Conservation (phyloP, 2,329 filamentous ascomycete species). For the Colletotrichum falcatum region DNA sequence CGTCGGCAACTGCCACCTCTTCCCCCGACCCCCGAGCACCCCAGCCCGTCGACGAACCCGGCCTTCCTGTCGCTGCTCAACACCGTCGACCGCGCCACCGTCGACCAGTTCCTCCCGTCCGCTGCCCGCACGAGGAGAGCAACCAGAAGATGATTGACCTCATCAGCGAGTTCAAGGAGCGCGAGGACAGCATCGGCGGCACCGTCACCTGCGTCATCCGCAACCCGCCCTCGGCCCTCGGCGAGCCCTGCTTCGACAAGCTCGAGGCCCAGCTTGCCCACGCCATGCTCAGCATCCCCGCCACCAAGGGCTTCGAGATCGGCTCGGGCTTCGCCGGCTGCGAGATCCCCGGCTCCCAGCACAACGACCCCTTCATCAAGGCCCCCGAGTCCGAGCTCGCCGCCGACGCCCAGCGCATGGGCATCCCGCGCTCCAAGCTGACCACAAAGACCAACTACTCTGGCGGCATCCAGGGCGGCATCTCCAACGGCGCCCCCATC, state of each 20-base stretch:
- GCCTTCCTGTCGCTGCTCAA: constrained; percentile 81
- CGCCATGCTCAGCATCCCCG: constrained; percentile 94
- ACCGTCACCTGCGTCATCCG: constrained; percentile 95
- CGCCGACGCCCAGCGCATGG: constrained; percentile 50
- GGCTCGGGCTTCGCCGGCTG: constrained; percentile 92
- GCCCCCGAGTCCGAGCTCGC: constrained; percentile 57
- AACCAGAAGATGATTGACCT: constrained; percentile 79
- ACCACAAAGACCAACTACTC: constrained; percentile 95
- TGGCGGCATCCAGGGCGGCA: constrained; percentile 94
- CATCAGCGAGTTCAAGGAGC: constrained; percentile 83
- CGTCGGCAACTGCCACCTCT: constrained; percentile 83
- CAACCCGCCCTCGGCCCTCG: constrained; percentile 85
- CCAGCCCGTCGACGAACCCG: constrained; percentile 79
- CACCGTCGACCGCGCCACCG: constrained; percentile 77
- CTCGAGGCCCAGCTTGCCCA: constrained; percentile 91
- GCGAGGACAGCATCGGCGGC: constrained; percentile 90
- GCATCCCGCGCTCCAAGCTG: constrained; percentile 69
- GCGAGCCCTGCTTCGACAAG: constrained; percentile 96
- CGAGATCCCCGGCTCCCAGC: constrained; percentile 85
- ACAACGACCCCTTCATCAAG: constrained; percentile 89
- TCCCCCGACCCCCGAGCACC: constrained; percentile 76
- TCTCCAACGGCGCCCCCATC: constrained; percentile 91
- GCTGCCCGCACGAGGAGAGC: constrained; percentile 79
- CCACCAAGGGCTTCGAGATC: constrained; percentile 95
- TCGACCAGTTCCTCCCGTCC: constrained; percentile 86